Evolutionary conservation across 176 grass and related monocot genomes (phyloP), one percentile per base, ranked within the genome.

Genomic region (Raddia guianensis): DNA sequence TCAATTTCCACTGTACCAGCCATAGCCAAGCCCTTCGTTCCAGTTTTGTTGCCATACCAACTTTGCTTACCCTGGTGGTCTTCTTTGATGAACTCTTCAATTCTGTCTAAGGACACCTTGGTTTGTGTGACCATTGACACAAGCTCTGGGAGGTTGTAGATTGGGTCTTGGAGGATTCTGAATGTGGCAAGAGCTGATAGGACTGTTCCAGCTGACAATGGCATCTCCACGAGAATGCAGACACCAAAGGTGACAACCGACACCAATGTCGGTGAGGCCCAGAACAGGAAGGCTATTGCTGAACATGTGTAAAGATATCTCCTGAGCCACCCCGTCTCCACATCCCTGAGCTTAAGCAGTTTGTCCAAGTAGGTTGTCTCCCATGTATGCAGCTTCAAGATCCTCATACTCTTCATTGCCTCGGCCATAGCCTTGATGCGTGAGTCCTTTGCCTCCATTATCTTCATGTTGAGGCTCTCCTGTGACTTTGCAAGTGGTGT

Each of bases 321-420:
- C 87, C 68, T 91, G 18, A 97, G 54, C 85, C 85, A 88, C 9
- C 46, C 76, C 80, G 76, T 94, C 64, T 97, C 94, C 35, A 68
- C 49, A 42, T 86, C 91, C 88, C 94, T 97, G 33, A 90, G 75
- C 55, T 91, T 81, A 12, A 94, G 79, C 9, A 97, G 79, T 60
- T 88, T 94, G 33, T 97, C 72, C 70, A 94, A 81, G 80, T 94
- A 97, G 52, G 78, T 79, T 72, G 53, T 86, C 57, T 97, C 94
- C 94, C 94, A 97, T 68, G 94, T 80, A 86, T 97, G 91, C 80
- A 97, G 79, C 75, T 97, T 97, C 75, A 97, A 90, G 42, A 97
- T 94, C 83, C 89, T 94, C 87, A 97, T 97, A 69, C 89, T 91
- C 70, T 86, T 97, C 54, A 97, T 33, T 8, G 67, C 89, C 85